phyloP scores from a whole-genome alignment of 495 filamentous ascomycete genomes.

The Poronia punctata region DNA sequence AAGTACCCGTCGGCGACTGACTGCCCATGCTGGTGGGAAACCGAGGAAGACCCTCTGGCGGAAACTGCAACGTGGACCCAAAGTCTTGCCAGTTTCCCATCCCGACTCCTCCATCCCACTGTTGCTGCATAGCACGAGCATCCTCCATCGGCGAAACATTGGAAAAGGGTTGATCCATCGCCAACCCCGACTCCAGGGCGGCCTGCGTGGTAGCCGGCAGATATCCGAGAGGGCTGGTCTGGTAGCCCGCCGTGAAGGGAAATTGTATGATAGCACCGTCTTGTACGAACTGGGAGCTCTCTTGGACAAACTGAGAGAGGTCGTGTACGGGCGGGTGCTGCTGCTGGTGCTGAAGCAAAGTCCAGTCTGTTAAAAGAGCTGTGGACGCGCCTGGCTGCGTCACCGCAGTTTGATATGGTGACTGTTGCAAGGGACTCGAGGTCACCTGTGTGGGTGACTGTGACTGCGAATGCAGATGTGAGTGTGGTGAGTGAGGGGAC shows the following conservation, averaged over 20 bases:
- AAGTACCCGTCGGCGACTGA: slow-evolving; percentile 76
- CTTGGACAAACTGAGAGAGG: slow-evolving; percentile 46
- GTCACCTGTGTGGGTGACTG: slow-evolving; percentile 38
- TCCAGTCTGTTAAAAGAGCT: slow-evolving; percentile 46
- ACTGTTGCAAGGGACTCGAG: slow-evolving; percentile 40
- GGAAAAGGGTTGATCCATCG: slow-evolving; percentile 56
- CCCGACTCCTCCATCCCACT: slow-evolving; percentile 35
- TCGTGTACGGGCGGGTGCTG: slow-evolving; percentile 44
- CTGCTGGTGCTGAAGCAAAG: slow-evolving; percentile 40
- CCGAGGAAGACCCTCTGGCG: slow-evolving; percentile 46
- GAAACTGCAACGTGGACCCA: slow-evolving; percentile 49
- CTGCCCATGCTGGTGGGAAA: slow-evolving; percentile 53
- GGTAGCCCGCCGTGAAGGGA: slow-evolving; percentile 40
- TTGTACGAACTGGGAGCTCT: slow-evolving; percentile 44
- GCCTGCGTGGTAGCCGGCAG: slow-evolving; percentile 62
- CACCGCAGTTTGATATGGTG: slow-evolving; percentile 38
- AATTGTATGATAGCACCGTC: slow-evolving; percentile 42
- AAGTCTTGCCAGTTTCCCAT: slow-evolving; percentile 71
- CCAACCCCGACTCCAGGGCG: slow-evolving; percentile 54
- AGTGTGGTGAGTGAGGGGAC: slow-evolving; percentile 33
- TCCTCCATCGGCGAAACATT: slow-evolving; percentile 58
- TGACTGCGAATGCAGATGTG: slow-evolving; percentile 10
- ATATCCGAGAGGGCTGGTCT: slow-evolving; percentile 58
- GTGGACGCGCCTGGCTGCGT: slow-evolving; percentile 33
- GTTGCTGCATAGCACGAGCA: slow-evolving; percentile 54